These are phyloP conservation scores for Aspergillus hiratsukae DNA, from an alignment of 2,329 filamentous ascomycete genomes.

Conservation along the genomic window DNA sequence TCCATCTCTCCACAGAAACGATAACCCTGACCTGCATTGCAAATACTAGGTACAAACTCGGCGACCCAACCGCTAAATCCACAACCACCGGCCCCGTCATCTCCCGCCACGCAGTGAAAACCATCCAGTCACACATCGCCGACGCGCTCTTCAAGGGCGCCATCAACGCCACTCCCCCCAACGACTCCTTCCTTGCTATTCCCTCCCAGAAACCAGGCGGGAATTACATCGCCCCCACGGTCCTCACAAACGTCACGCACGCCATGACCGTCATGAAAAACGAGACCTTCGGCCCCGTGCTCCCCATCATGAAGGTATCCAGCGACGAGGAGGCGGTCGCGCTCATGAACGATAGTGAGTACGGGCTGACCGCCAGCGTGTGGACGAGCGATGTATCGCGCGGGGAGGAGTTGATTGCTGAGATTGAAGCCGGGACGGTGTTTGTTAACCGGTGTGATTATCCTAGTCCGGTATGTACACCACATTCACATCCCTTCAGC, in stretches of 20 bases:
- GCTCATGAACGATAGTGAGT: slow-evolving; percentile 89
- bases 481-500: background rate
- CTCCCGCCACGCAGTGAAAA: slow-evolving; percentile 67
- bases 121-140: slow-evolving; percentile 71
- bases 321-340: slow-evolving; percentile 71
- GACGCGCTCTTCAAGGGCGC: slow-evolving; percentile 80
- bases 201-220: slow-evolving; percentile 55
- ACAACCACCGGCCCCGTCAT: slow-evolving; percentile 84
- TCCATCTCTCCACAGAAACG: background rate
- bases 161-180: slow-evolving; percentile 71
- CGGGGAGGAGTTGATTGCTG: slow-evolving; percentile 69
- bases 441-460: slow-evolving; percentile 92
- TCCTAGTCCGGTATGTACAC: slow-evolving; percentile 70
- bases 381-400: slow-evolving; percentile 81
- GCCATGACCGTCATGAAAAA: slow-evolving; percentile 82
- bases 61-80: slow-evolving; percentile 68
- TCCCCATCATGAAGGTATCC: slow-evolving; percentile 79
- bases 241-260: slow-evolving; percentile 73
- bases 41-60: slow-evolving; percentile 38
- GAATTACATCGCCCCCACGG: slow-evolving; percentile 78
- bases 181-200: slow-evolving; percentile 64
- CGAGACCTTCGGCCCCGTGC: slow-evolving; percentile 88
- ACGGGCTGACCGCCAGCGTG: slow-evolving; percentile 84
- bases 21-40: background rate
- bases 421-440: slow-evolving; percentile 83